Conservation (phyloP, 495 filamentous ascomycete species). For the Talaromyces nanjingensis region DNA sequence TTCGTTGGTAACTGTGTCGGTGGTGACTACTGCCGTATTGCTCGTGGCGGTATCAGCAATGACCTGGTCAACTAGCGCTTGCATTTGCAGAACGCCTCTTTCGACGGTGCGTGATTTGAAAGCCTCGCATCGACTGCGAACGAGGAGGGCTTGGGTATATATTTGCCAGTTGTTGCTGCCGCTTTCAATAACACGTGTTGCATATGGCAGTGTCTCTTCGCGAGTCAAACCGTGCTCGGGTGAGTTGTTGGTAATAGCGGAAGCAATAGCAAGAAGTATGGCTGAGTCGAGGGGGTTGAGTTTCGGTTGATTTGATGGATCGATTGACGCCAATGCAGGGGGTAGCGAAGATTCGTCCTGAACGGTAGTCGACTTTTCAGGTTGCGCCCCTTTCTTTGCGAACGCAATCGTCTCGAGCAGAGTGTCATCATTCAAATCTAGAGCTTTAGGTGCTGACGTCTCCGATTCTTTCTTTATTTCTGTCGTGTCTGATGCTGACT, state of each 20-base stretch:
- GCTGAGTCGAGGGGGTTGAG: slow-evolving; percentile 78
- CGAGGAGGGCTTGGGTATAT: slow-evolving; percentile 85
- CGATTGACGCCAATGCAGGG: slow-evolving; percentile 48
- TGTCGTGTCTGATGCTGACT: background rate
- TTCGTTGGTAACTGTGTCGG: slow-evolving; percentile 7
- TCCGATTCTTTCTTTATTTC: slow-evolving; percentile 5
- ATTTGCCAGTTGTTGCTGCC: slow-evolving; percentile 96
- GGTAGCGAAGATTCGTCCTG: slow-evolving; percentile 53
- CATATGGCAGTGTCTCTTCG: slow-evolving; percentile 89
- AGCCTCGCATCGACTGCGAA: slow-evolving; percentile 82
- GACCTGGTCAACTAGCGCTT: slow-evolving; percentile 93
- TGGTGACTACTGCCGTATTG: slow-evolving; percentile 21
- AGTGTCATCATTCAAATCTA: slow-evolving; percentile 87
- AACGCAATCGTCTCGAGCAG: slow-evolving; percentile 84
- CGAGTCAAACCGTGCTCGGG: slow-evolving; percentile 79
- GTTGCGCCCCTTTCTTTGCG: slow-evolving; percentile 37
- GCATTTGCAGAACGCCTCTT: slow-evolving; percentile 83
- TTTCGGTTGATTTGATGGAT: slow-evolving; percentile 74
- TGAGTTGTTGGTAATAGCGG: slow-evolving; percentile 79
- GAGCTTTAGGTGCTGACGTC: slow-evolving; percentile 48
- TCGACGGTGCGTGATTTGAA: slow-evolving; percentile 81
- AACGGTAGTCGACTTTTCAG: slow-evolving; percentile 29
- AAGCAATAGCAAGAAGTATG: slow-evolving; percentile 74
- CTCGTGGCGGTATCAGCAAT: slow-evolving; percentile 71
- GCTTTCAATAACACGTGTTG: slow-evolving; percentile 77